Evolutionary conservation across 495 filamentous ascomycete species (phyloP).

Genomic region (Pseudevernia furfuracea): DNA sequence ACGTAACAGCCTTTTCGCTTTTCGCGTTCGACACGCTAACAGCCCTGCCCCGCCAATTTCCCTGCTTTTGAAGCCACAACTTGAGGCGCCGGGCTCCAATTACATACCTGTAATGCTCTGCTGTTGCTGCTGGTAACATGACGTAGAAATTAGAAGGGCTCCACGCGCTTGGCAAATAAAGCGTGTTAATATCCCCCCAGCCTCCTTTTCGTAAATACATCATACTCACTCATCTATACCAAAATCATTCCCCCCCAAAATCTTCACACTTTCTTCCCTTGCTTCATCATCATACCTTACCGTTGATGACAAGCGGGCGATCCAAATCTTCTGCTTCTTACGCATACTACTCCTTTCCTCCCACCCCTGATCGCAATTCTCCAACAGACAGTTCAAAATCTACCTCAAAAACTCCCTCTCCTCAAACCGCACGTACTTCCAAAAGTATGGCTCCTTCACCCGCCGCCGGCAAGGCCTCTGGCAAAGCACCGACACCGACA

Average conservation of each 20-base stretch:
- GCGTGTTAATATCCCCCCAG: slow-evolving; percentile 13
- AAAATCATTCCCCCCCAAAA: neutral
- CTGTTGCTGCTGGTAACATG: slow-evolving; percentile 10
- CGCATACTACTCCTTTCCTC: slow-evolving; percentile 46
- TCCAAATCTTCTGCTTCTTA: slow-evolving; percentile 35
- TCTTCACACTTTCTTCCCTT: slow-evolving; percentile 9
- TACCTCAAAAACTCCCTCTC: slow-evolving; percentile 28
- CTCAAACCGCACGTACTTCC: slow-evolving; percentile 29
- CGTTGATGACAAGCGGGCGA: slow-evolving; percentile 39
- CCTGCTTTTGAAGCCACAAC: slow-evolving; percentile 22
- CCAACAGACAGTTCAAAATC: slow-evolving; percentile 28
- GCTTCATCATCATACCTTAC: slow-evolving; percentile 6
- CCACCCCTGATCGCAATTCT: slow-evolving; percentile 40
- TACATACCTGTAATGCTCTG: no score
- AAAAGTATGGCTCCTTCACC: slow-evolving; percentile 41
- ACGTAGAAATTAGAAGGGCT: slow-evolving; percentile 16
- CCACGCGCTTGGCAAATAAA: slow-evolving; percentile 5
- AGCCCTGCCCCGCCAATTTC: slow-evolving; percentile 15
- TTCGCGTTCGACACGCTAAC: no score
- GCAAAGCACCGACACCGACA: slow-evolving; percentile 40
- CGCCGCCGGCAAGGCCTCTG: slow-evolving; percentile 38
- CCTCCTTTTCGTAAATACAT: neutral
- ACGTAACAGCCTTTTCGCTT: no score
- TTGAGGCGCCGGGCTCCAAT: slow-evolving; percentile 12
- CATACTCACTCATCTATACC: no score